Conservation (phyloP, 2,329 filamentous ascomycete genomes). For the Grosmannia serpens region DNA sequence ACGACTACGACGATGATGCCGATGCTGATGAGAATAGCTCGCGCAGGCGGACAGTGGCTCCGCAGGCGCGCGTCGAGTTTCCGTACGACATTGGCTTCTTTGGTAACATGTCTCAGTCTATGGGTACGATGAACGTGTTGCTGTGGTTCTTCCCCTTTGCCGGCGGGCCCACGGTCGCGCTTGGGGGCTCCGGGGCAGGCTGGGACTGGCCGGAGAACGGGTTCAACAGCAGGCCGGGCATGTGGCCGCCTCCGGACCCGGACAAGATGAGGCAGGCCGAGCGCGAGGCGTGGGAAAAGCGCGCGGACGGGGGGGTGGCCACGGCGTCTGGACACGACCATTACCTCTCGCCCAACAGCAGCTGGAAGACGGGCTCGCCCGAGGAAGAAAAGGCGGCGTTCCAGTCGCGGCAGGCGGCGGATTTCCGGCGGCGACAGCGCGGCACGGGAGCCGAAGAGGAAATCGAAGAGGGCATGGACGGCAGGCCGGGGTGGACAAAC, state of each 20-base stretch:
- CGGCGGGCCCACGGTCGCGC: conserved; percentile 31
- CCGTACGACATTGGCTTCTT: conserved; percentile 73
- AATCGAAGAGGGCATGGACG: conserved; percentile 24
- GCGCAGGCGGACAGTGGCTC: not conserved
- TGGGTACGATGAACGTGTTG: conserved; percentile 56
- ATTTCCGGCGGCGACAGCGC: conserved; percentile 23
- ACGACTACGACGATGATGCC: conserved; percentile 20
- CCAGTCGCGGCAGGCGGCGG: conserved; percentile 34
- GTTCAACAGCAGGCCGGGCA: conserved; percentile 51
- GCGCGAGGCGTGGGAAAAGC: not conserved
- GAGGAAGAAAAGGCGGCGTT: conserved; percentile 40
- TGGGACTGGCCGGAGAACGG: conserved; percentile 65
- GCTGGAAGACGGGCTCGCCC: conserved; percentile 17
- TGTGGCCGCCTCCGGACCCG: conserved; percentile 54
- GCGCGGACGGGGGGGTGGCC: not conserved
- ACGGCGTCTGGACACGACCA: not conserved
- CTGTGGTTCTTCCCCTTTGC: conserved; percentile 61
- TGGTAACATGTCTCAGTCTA: conserved; percentile 61
- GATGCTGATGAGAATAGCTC: conserved; percentile 11
- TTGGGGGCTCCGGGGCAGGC: conserved; percentile 26
- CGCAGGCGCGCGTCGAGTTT: conserved; percentile 59
- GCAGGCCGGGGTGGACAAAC: conserved; percentile 57
- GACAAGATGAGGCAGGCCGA: conserved; percentile 41
- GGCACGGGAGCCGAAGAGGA: conserved; percentile 27
- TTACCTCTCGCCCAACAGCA: not conserved